Evolutionary conservation across 805 yeast species (phyloP).

Genomic region (Candida multigemmis): DNA sequence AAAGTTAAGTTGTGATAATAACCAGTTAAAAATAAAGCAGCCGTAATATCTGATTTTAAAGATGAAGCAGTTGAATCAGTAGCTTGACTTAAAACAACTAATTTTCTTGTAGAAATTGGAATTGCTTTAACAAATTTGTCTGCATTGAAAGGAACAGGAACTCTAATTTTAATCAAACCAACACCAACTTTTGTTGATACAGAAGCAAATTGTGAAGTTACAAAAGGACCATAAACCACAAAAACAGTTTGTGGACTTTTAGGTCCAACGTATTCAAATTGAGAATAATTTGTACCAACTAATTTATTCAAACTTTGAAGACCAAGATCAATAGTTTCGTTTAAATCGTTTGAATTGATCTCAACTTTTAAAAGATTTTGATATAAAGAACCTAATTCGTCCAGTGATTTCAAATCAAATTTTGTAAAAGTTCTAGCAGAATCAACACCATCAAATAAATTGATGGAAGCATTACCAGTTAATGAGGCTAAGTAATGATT

Average conservation of each 20-base stretch:
- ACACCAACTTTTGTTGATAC: slow-evolving; percentile 28
- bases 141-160: slow-evolving; percentile 72
- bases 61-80: slow-evolving; percentile 23
- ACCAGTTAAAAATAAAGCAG: slow-evolving; percentile 53
- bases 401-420: slow-evolving; percentile 35
- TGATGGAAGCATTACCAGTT: slow-evolving; percentile 48
- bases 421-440: slow-evolving; percentile 44
- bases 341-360: slow-evolving; percentile 14
- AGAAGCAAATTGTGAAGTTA: slow-evolving; percentile 44
- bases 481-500: slow-evolving; percentile 49
- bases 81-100: slow-evolving; percentile 45
- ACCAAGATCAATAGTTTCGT: slow-evolving; percentile 34
- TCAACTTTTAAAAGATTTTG: slow-evolving; percentile 22
- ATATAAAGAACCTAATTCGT: slow-evolving; percentile 29
- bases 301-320: slow-evolving; percentile 42
- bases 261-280: slow-evolving; percentile 67
- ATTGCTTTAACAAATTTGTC: slow-evolving; percentile 48
- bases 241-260: slow-evolving; percentile 61
- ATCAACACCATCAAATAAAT: slow-evolving; percentile 75
- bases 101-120: slow-evolving; percentile 47
- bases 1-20: slow-evolving; percentile 29
- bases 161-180: slow-evolving; percentile 65
- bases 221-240: slow-evolving; percentile 71
- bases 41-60: slow-evolving; percentile 64
- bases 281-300: slow-evolving; percentile 45